Percentiles rank a stretch among this genome's conserved stretches.
These are phyloP conservation scores for Phaeosphaeria sp. DNA, from an alignment of 2,329 filamentous ascomycete species.

Conservation along the genomic window DNA sequence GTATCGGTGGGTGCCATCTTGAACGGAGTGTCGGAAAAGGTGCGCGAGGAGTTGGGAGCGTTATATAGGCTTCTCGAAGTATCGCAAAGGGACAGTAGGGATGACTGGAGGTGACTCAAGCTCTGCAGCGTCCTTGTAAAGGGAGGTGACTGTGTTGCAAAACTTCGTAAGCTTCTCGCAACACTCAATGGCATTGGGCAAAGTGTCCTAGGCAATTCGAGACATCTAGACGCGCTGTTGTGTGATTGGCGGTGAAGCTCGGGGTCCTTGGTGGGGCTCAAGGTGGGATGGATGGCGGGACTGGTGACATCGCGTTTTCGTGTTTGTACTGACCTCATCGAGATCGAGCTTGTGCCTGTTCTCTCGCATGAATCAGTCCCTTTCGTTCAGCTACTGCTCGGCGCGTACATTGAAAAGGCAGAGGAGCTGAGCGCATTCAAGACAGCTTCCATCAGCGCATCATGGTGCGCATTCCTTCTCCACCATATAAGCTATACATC, in stretches of 20 bases:
- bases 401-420: neutral
- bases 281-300: conserved; percentile 26
- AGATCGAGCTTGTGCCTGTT: conserved; percentile 21
- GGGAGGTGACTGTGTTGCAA: conserved; percentile 11
- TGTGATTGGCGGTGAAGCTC: conserved; percentile 42
- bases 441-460: conserved; percentile 6
- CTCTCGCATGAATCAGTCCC: neutral
- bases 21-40: conserved; percentile 16
- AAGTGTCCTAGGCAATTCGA: conserved; percentile 3
- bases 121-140: conserved; percentile 3
- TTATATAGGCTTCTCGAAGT: conserved; percentile 1
- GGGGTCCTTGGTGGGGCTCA: conserved; percentile 31
- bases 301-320: conserved; percentile 39
- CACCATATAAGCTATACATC: conserved; percentile 1
- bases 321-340: conserved; percentile 36
- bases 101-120: conserved; percentile 7
- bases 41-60: conserved; percentile 2
- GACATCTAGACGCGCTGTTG: conserved; percentile 15
- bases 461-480: neutral
- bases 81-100: conserved; percentile 1
- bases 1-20: conserved; percentile 34
- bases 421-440: neutral
- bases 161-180: conserved; percentile 15
- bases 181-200: conserved; percentile 35
- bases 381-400: neutral